Evolutionary conservation across 2,329 filamentous ascomycete genomes (phyloP).

Genomic region (Beauveria medogensis): DNA sequence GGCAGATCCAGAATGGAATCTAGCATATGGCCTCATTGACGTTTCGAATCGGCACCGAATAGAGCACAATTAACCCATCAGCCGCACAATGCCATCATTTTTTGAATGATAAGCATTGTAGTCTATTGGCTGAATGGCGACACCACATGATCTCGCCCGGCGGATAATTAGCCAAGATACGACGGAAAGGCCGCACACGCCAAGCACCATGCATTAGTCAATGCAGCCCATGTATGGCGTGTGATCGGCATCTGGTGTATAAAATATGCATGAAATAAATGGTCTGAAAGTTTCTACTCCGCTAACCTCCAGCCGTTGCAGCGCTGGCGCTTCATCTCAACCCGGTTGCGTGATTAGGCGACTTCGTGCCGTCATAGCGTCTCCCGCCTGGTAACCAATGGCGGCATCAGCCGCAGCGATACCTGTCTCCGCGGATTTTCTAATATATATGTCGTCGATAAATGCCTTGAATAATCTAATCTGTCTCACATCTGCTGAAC

Average conservation of each 20-base stretch:
- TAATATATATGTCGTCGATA: neutral
- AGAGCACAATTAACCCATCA: neutral
- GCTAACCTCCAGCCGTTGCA: neutral
- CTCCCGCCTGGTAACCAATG: neutral
- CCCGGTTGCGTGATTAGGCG: conserved; percentile 1
- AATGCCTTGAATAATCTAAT: neutral
- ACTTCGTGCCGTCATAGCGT: neutral
- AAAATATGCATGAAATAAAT: neutral
- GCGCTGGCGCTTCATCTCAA: neutral
- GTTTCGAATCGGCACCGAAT: neutral
- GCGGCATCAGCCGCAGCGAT: neutral
- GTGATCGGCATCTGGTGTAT: neutral
- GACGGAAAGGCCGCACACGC: neutral
- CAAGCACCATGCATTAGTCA: neutral
- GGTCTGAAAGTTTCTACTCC: neutral
- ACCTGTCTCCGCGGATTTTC: neutral
- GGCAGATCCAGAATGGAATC: too few relatives aligned
- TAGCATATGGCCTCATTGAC: too few relatives aligned
- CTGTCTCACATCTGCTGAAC: neutral
- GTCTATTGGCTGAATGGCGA: conserved; percentile 19
- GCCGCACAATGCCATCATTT: neutral
- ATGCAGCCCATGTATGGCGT: neutral
- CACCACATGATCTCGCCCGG: conserved; percentile 41
- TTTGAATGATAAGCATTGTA: neutral
- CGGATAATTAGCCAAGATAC: conserved; percentile 35